Evolutionary conservation across 1,139 yeast species (phyloP).

Genomic region (Diutina siamensis): DNA sequence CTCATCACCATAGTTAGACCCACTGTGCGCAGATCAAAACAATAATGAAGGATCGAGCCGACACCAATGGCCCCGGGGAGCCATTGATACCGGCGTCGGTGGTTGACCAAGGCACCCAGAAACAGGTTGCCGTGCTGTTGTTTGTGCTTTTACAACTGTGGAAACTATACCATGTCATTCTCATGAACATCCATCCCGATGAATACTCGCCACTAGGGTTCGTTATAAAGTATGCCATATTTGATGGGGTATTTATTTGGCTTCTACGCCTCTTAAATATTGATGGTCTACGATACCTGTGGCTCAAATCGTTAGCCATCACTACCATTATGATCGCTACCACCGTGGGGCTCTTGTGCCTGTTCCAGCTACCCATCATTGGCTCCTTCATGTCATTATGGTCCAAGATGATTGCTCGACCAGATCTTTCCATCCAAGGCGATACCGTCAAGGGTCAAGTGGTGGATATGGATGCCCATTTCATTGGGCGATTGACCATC

Average conservation of each 20-base stretch:
- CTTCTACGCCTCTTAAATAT: conserved; percentile 61
- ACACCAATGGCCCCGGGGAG: background rate
- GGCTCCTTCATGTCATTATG: conserved; percentile 29
- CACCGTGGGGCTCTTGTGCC: conserved; percentile 33
- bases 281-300: conserved; percentile 39
- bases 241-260: conserved; percentile 66
- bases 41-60: background rate
- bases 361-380: conserved; percentile 24
- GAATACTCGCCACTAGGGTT: conserved; percentile 36
- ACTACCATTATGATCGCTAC: conserved; percentile 23
- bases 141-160: conserved; percentile 68
- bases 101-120: conserved; percentile 74
- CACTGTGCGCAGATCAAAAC: background rate
- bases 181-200: conserved; percentile 13
- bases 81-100: conserved; percentile 17
- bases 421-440: conserved; percentile 65
- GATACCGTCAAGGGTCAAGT: conserved; percentile 32
- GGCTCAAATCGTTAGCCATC: conserved; percentile 24
- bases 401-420: conserved; percentile 33
- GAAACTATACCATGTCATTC: conserved; percentile 62
- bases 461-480: conserved; percentile 57
- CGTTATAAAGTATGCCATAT: conserved; percentile 53
- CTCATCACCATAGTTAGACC: background rate
- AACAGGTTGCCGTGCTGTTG: conserved; percentile 52
- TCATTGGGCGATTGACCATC: conserved; percentile 76